A percentile compares a stretch with the other conserved stretches of the same genome.
These are phyloP conservation scores for Eleusine coracana DNA, from an alignment of 176 grass and related monocot species.

Conservation along the genomic window DNA sequence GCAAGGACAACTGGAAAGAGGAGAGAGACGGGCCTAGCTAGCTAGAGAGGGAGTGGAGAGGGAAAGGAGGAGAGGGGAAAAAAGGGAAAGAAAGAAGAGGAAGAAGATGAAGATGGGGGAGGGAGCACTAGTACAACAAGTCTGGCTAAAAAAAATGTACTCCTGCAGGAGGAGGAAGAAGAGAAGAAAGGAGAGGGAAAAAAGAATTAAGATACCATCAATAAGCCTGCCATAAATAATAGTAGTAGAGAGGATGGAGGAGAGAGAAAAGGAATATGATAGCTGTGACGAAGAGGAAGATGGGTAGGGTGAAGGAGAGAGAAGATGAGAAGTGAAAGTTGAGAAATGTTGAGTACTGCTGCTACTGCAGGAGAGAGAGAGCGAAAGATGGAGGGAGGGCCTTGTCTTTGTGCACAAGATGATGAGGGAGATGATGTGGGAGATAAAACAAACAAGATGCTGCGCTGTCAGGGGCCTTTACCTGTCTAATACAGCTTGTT, in stretches of 20 bases:
- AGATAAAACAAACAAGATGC: constrained; percentile 99
- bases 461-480: constrained; percentile 88
- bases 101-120: constrained; percentile 24
- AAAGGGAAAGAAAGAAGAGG: constrained; percentile 26
- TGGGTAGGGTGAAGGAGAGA: constrained; percentile 41
- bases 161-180: constrained; percentile 17
- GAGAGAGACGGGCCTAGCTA: constrained; percentile 32
- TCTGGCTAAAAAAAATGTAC: constrained; percentile 53
- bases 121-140: constrained; percentile 43
- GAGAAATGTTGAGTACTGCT: constrained; percentile 47
- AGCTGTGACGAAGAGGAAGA: constrained; percentile 52
- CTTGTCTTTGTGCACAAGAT: constrained; percentile 48
- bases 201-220: constrained; percentile 72
- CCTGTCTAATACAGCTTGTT: constrained; percentile 56
- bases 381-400: neutral
- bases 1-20: constrained; percentile 58
- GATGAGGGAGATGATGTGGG: constrained; percentile 71
- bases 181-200: constrained; percentile 9
- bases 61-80: constrained; percentile 21
- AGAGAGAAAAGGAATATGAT: constrained; percentile 47
- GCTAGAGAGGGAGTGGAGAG: constrained; percentile 1
- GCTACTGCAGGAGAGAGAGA: constrained; percentile 12
- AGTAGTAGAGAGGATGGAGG: constrained; percentile 32
- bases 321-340: constrained; percentile 44
- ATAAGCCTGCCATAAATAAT: constrained; percentile 67